These are phyloP conservation scores for Tranzscheliella williamsii DNA, from an alignment of 1,284 basidiomycete species.

Conservation along the genomic window DNA sequence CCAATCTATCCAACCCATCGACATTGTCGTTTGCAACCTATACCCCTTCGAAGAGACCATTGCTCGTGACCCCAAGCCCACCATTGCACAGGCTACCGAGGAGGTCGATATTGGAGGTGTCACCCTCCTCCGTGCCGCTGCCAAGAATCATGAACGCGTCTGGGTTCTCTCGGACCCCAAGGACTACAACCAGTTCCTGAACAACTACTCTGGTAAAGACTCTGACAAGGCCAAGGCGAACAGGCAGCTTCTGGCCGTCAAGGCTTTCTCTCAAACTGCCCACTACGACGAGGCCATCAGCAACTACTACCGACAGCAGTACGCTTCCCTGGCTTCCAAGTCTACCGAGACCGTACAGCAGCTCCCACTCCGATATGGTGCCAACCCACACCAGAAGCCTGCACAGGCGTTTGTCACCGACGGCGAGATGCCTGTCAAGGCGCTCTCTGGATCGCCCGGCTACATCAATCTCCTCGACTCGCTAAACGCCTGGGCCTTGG, in stretches of 20 bases:
- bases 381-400: constrained; percentile 98
- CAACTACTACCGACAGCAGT: constrained; percentile 94
- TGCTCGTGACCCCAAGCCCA: constrained; percentile 77
- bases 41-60: constrained; percentile 93
- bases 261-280: constrained; percentile 96
- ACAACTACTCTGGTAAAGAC: constrained; percentile 68
- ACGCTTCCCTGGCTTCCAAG: constrained; percentile 72
- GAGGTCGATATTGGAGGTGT: constrained; percentile 99
- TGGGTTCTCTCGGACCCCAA: constrained; percentile 84
- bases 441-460: constrained; percentile 89
- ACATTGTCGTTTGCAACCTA: constrained; percentile 80
- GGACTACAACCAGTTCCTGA: constrained; percentile 86
- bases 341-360: constrained; percentile 63
- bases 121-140: constrained; percentile 93
- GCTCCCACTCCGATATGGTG: constrained; percentile 87
- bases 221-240: constrained; percentile 66
- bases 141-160: constrained; percentile 85
- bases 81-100: constrained; percentile 88
- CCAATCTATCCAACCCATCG: constrained; percentile 54
- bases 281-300: constrained; percentile 93
- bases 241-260: constrained; percentile 84
- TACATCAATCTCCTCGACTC: constrained; percentile 99
- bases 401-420: constrained; percentile 92
- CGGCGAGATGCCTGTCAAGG: constrained; percentile 91
- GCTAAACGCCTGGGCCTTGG: constrained; percentile 93